Conservation (phyloP, 179 eudicot species). For the Beta macrorhiza region DNA sequence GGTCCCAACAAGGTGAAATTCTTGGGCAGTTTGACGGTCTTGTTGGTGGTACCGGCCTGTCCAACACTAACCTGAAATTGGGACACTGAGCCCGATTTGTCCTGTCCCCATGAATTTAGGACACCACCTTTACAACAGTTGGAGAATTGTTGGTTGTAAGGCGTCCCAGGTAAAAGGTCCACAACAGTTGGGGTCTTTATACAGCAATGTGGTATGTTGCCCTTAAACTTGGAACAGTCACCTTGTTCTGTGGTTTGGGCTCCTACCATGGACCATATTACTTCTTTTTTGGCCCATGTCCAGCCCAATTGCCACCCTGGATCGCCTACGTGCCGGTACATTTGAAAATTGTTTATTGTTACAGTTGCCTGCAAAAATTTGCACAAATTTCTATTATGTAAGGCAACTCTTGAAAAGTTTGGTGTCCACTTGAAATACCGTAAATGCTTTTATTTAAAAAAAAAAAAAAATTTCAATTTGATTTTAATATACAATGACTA, state of each 20-base stretch:
- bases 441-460: no score
- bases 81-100: constrained; percentile 24
- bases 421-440: no score
- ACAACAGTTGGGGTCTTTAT: constrained; percentile 36
- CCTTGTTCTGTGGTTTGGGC: constrained; percentile 43
- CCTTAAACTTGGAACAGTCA: constrained; percentile 42
- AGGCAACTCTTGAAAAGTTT: no score
- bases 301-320: constrained; percentile 47
- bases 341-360: constrained; percentile 40
- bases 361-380: constrained; percentile 31
- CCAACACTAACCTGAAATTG: constrained; percentile 42
- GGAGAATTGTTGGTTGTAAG: constrained; percentile 37
- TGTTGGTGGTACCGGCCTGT: constrained; percentile 33
- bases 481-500: no score
- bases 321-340: constrained; percentile 35
- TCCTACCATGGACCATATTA: constrained; percentile 42
- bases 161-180: constrained; percentile 34
- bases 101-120: constrained; percentile 37
- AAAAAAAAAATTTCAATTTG: no score
- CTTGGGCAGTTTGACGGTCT: constrained; percentile 31
- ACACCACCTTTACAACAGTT: constrained; percentile 42
- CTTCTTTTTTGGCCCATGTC: constrained; percentile 44
- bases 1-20: constrained; percentile 43
- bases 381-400: background rate
- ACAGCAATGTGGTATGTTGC: constrained; percentile 38